Percentiles rank a stretch among this genome's conserved stretches.
Conservation (phyloP, 148 eudicot genomes). For the Amaranthus palmeri region DNA sequence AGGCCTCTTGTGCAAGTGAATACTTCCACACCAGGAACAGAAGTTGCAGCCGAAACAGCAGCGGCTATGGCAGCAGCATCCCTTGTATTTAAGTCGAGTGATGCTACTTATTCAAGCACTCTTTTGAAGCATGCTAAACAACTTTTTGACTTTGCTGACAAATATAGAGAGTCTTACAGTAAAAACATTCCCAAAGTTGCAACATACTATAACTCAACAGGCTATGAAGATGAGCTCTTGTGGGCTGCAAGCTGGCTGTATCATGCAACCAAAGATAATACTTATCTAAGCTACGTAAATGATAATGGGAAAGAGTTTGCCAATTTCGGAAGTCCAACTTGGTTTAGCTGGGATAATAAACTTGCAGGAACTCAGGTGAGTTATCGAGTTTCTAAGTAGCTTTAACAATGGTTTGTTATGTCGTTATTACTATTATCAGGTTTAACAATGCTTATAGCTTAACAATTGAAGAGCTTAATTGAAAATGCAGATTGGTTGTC, state of each 20-base stretch:
- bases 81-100: constrained; percentile 58
- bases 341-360: constrained; percentile 99
- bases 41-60: constrained; percentile 91
- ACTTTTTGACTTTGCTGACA: constrained; percentile 67
- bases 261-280: constrained; percentile 67
- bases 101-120: constrained; percentile 51
- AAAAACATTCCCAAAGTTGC: constrained; percentile 65
- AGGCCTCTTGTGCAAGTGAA: constrained; percentile 72
- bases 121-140: constrained; percentile 76
- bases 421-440: too few species aligned
- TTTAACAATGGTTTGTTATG: too few species aligned
- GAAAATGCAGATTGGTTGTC: too few species aligned
- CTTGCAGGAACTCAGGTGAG: constrained; percentile 83
- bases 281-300: constrained; percentile 57
- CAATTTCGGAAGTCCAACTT: constrained; percentile 65
- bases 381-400: not conserved
- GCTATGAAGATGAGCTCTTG: constrained; percentile 89
- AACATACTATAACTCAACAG: constrained; percentile 73
- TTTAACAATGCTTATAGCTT: too few species aligned
- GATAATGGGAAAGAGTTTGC: constrained; percentile 67
- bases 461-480: too few species aligned
- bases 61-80: constrained; percentile 97
- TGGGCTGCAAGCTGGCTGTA: constrained; percentile 98
- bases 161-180: constrained; percentile 61
- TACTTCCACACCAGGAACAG: constrained; percentile 70